Conservation (phyloP, 331 rosid genomes). For the Malus hybrid region DNA sequence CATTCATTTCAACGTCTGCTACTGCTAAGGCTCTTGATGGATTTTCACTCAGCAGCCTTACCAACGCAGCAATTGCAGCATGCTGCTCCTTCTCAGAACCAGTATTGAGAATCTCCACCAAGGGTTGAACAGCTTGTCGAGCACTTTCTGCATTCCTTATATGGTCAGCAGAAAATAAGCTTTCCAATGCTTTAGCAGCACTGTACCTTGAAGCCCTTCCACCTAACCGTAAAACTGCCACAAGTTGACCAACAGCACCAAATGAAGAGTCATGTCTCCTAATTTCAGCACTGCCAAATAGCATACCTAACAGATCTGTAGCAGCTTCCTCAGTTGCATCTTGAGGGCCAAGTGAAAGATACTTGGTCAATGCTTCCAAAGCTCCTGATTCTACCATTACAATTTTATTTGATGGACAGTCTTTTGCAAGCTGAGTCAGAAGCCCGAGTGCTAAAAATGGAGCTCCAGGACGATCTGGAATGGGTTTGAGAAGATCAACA, state of each 20-base stretch:
- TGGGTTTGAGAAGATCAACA: slow-evolving; percentile 97
- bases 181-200: slow-evolving; percentile 96
- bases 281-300: slow-evolving; percentile 91
- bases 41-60: slow-evolving; percentile 90
- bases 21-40: slow-evolving; percentile 96
- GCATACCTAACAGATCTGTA: slow-evolving; percentile 85
- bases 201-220: slow-evolving; percentile 95
- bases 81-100: slow-evolving; percentile 97
- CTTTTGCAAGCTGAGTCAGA: slow-evolving; percentile 84
- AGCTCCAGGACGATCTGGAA: slow-evolving; percentile 99
- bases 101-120: slow-evolving; percentile 94
- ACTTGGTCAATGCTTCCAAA: slow-evolving; percentile 86
- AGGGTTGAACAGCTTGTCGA: slow-evolving; percentile 91
- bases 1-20: slow-evolving; percentile 98
- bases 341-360: slow-evolving; percentile 94
- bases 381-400: slow-evolving; percentile 98
- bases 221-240: slow-evolving; percentile 92
- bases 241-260: slow-evolving; percentile 93
- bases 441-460: slow-evolving; percentile 90
- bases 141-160: slow-evolving; percentile 91
- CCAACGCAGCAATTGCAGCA: slow-evolving; percentile 93
- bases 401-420: slow-evolving; percentile 80
- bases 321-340: slow-evolving; percentile 99
- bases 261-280: slow-evolving; percentile 86
- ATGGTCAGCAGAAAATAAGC: slow-evolving; percentile 94